Base-by-base conservation (phyloP, 805 yeast species). In the Ogataea angusta region DNA sequence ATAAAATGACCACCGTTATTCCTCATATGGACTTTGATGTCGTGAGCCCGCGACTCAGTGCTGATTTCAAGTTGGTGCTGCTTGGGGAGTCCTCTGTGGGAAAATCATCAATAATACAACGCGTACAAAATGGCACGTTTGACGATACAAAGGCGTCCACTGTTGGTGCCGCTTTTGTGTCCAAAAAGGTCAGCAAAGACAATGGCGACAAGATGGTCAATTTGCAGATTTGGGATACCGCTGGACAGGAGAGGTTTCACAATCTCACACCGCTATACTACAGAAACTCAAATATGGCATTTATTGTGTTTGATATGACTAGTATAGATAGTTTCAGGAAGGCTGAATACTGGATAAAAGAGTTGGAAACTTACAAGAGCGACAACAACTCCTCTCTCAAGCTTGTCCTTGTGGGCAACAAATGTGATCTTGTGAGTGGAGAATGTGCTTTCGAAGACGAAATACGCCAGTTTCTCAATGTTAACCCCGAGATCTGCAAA, bases 91-190 rank as follows among this genome's bases (percentile, higher is more conserved):
- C 80, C 6, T 72, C 80, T 0, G 82, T 72, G 14, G 86, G 85
- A 34, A 83, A 77, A 51, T 71, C 78, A 6, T 88, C 96, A 1
- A 72, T 91, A 8, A 89, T 88, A 1, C 85, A 85, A 49, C 68
- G 97, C 38, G 88, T 90, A 53, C 90, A 76, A 30, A 68, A 68
- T 47, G 75, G 80, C 52, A 64, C 78, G 0, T 93, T 91, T 59
- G 93, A 87, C 50, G 82, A 78, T 22, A 76, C 78, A 49, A 76
- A 91, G 44, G 87, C 95, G 51, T 85, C 95, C 30, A 93, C 99
- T 2, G 93, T 93, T 40, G 99, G 99, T n/a, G 99, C 99, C 4
- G 99, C 98, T 0, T 93, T 91, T 63, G 74, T 93, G 28, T 87
- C 97, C 13, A 95, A 89, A 59, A 80, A 84, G 9, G 69, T 85